Base-by-base conservation (phyloP, 371 early-diverging fungal species). In the Cokeromyces recurvatus region DNA sequence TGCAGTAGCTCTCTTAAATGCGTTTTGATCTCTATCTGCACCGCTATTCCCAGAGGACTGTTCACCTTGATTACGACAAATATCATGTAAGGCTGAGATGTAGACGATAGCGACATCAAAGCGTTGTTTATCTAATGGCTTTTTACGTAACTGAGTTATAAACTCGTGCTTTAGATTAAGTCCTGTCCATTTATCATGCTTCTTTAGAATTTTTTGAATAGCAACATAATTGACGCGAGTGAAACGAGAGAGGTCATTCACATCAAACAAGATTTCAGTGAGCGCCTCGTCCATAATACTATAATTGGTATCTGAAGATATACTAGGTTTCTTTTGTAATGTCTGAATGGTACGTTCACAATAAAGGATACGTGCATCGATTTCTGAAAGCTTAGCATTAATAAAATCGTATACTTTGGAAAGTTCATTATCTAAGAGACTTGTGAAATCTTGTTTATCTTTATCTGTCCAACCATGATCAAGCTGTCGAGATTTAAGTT, bases 161-260 rank as follows among this genome's bases (percentile, higher is more conserved):
- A 43, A 35, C 23, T 41, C 48, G 11, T 47, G 48, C 29, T 47
- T 43, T 3, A 43, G 22, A 27, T 48, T 25, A 22, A 52, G 19
- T 9, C 32, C 17, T 0, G 53, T 53, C 61, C 68, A 71, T 68
- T 57, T 57, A 68, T 95, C 95, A 62, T 94, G 93, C 74, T 95
- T 93, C 69, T 92, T 94, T 48, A 95, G 69, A 44, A 94, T 89
- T 78, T 92, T 95, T 53, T 92, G 78, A 53, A 95, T 91, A n/a
- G 91, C 96, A 15, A 91, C 80, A 57, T 88, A 90, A 76, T 97
- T 97, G 48, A 94, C 68, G 14, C 94, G 84, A 3, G 89, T 84
- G 66, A 87, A 96, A 68, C 86, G 86, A 34, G 91, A 82, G 15
- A 94, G 78, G 51, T 90, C 87, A 57, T 83, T 87, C 25, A 91